Evolutionary conservation across 257 asterid species (phyloP).

Genomic region (Salvia splendens): DNA sequence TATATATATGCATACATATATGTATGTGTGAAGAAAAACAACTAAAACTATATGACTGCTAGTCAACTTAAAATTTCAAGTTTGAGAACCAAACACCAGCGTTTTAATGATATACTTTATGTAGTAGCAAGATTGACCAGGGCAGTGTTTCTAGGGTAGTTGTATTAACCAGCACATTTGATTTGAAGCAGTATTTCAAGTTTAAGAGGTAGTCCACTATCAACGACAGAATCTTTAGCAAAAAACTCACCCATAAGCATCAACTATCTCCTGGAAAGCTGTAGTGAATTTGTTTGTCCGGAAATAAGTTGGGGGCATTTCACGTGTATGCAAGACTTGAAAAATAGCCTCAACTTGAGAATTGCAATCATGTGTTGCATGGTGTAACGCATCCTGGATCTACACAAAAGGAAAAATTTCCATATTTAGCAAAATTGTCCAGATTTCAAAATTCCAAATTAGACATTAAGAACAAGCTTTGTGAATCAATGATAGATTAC

Average conservation of each 20-base stretch:
- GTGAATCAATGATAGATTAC: conserved; percentile 6
- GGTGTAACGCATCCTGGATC: conserved; percentile 83
- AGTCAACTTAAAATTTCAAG: conserved; percentile 24
- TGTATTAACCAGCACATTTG: conserved; percentile 9
- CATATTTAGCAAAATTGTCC: neutral
- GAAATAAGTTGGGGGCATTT: conserved; percentile 94
- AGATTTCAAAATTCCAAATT: conserved; percentile 14
- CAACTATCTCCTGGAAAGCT: conserved; percentile 92
- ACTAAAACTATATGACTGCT: neutral
- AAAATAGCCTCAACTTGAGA: conserved; percentile 94
- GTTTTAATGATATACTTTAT: neutral
- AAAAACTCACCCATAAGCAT: conserved; percentile 92
- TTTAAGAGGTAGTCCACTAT: conserved; percentile 11
- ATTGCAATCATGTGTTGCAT: conserved; percentile 77
- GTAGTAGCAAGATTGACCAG: neutral
- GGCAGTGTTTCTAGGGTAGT: conserved; percentile 8
- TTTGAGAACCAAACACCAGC: conserved; percentile 5
- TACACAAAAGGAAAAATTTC: conserved; percentile 34
- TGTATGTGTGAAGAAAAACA: conserved; percentile 3
- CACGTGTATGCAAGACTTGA: conserved; percentile 83
- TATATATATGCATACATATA: neutral
- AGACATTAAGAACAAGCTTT: conserved; percentile 19
- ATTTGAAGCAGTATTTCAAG: conserved; percentile 20
- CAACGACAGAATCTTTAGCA: neutral
- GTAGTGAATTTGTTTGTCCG: conserved; percentile 86